A percentile compares a stretch with the other conserved stretches of the same genome.
phyloP scores from a whole-genome alignment of 2,329 filamentous ascomycete species.

The Aphanocladium album region DNA sequence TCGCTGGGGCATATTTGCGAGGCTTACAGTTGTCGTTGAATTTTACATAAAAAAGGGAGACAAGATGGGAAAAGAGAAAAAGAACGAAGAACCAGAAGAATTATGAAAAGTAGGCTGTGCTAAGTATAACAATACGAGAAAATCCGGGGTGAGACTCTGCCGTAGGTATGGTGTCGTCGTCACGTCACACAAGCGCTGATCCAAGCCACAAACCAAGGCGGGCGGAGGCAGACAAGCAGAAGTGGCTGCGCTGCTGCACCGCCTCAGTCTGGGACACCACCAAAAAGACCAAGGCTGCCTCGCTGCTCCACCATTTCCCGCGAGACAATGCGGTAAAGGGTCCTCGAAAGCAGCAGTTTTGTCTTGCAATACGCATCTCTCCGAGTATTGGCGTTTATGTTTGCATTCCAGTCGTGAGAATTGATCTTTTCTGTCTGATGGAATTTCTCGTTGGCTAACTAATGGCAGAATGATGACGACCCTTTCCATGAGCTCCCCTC shows the following conservation, averaged over 20 bases:
- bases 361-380: neutral
- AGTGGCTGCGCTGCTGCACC: slow-evolving; percentile 9
- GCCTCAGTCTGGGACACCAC: neutral
- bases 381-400: no score
- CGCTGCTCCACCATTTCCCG: neutral
- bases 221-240: neutral
- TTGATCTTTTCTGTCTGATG: neutral
- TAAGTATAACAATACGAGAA: slow-evolving; percentile 1
- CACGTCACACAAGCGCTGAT: slow-evolving; percentile 8
- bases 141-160: neutral
- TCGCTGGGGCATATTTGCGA: neutral
- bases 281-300: neutral
- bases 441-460: neutral
- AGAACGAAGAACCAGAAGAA: neutral
- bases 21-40: neutral
- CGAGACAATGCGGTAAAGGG: neutral
- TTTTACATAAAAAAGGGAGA: neutral
- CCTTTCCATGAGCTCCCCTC: neutral
- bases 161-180: neutral
- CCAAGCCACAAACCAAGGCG: slow-evolving; percentile 7
- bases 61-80: neutral
- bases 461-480: neutral
- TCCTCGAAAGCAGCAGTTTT: neutral
- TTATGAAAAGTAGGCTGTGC: neutral
- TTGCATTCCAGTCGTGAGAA: neutral